These are phyloP conservation scores for Gorgonomyces haynaldii DNA, from an alignment of 192 early-diverging fungal genomes.

Conservation along the genomic window DNA sequence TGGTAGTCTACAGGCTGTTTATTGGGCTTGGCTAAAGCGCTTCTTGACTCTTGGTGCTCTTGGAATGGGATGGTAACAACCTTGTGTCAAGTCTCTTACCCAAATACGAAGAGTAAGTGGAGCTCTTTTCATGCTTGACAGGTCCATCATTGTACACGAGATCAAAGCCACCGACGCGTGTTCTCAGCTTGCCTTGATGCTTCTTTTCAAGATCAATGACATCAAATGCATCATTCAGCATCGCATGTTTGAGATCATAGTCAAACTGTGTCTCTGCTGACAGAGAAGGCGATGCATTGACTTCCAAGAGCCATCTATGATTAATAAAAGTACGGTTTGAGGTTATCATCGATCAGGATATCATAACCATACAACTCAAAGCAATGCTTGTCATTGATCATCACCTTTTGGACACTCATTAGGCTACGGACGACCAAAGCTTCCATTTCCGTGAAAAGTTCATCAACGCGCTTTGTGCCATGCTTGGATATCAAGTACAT, in stretches of 20 bases:
- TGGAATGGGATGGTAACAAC: conserved; percentile 42
- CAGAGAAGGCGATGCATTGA: conserved; percentile 47
- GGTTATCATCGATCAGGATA: conserved; percentile 44
- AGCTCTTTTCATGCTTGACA: conserved; percentile 42
- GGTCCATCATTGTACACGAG: conserved; percentile 56
- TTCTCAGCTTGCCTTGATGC: conserved; percentile 21
- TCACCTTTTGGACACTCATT: conserved; percentile 51
- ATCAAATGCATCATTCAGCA: conserved; percentile 50
- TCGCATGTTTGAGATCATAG: conserved; percentile 48
- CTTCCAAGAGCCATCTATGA: conserved; percentile 45
- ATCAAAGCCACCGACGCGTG: conserved; percentile 48
- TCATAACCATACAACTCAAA: conserved; percentile 57
- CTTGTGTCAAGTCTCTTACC: conserved; percentile 19
- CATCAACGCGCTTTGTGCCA: conserved; percentile 30
- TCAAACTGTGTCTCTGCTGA: conserved; percentile 54
- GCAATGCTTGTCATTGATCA: conserved; percentile 62
- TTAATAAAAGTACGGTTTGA: conserved; percentile 30
- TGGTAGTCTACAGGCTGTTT: background rate
- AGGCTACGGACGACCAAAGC: conserved; percentile 42
- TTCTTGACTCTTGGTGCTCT: conserved; percentile 37
- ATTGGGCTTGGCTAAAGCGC: conserved; percentile 15
- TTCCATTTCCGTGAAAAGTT: conserved; percentile 51
- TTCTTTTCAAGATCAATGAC: conserved; percentile 43
- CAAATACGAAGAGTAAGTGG: conserved; percentile 35
- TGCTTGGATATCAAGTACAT: conserved; percentile 40